Base-by-base conservation (phyloP, 2,329 filamentous ascomycete species). In the Myriosclerotinia duriaeana region DNA sequence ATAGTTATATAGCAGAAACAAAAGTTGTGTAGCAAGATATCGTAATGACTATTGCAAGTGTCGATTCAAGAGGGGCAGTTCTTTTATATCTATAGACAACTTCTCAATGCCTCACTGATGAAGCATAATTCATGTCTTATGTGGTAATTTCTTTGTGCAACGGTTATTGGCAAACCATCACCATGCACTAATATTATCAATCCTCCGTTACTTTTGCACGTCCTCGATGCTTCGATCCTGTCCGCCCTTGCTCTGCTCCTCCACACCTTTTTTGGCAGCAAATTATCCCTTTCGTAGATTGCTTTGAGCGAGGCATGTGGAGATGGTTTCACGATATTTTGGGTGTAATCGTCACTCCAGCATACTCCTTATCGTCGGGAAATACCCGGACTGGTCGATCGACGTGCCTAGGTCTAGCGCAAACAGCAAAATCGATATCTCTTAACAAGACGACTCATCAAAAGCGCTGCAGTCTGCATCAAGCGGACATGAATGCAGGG, bases 181-280 rank as follows among this genome's bases (percentile, higher is more conserved):
- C 63, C 74, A 69, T 71, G 62, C 56, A 66, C 50, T 63, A 63
- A 42, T 26, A 22, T 44, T 26, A 22, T 44, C 46, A 20, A 72
- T 71, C 69, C 71, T 65, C 70, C 67, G 71, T 73, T 67, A 72
- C 36, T 71, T 71, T 71, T 74, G 68, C 69, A 74, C 71, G 63
- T 72, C 71, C 67, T 73, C 68, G 70, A 73, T 60, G 64, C 68
- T 74, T 71, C 68, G 66, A 70, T 72, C 71, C 69, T 63, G 70
- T 64, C 50, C 71, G 66, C 70, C 71, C 71, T 71, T 65, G 69
- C 66, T 70, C 38, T 66, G 56, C 61, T 71, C 72, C 69, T 74
- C 74, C 73, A 73, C 74, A 73, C 73, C 66, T 72, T 72, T 71
- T 66, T 67, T 68, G 67, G 53, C 66, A 67, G 67, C 66, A 65